phyloP scores from a whole-genome alignment of 2,329 filamentous ascomycete genomes.

The Volutella citrinella region DNA sequence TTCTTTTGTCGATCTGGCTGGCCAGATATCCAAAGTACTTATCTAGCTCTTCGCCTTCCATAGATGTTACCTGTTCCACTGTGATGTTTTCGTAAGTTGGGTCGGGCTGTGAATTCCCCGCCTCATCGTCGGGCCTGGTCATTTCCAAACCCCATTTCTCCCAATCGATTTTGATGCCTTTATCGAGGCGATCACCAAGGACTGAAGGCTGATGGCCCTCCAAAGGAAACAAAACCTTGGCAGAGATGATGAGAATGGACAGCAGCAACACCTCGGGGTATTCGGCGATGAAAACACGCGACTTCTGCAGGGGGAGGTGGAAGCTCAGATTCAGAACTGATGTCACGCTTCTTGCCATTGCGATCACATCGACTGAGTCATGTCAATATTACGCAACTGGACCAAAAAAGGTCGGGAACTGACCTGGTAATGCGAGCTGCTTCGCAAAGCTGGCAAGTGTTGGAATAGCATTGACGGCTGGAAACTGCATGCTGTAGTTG shows the following conservation, averaged over 20 bases:
- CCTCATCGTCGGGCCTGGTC: slow-evolving; percentile 18
- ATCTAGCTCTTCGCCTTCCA: slow-evolving; percentile 60
- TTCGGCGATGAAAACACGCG: slow-evolving; percentile 47
- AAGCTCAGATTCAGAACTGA: slow-evolving; percentile 48
- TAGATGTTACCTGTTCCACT: slow-evolving; percentile 59
- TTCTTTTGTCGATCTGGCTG: slow-evolving; percentile 30
- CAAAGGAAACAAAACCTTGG: slow-evolving; percentile 78
- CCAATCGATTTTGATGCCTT: slow-evolving; percentile 61
- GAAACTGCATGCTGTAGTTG: slow-evolving; percentile 69
- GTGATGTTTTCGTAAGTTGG: slow-evolving; percentile 49
- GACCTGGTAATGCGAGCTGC: slow-evolving; percentile 72
- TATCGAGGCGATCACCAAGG: slow-evolving; percentile 11
- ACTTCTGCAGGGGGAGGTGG: slow-evolving; percentile 47
- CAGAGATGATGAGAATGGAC: slow-evolving; percentile 67
- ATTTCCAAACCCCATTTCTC: slow-evolving; percentile 59
- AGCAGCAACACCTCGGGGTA: slow-evolving; percentile 76
- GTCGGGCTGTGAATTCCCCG: slow-evolving; percentile 9
- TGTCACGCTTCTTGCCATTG: slow-evolving; percentile 43
- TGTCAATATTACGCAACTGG: too few relatives aligned
- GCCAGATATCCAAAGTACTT: slow-evolving; percentile 55
- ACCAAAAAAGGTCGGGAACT: slow-evolving; percentile 18
- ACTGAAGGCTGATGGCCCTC: slow-evolving; percentile 49
- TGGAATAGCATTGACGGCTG: slow-evolving; percentile 67
- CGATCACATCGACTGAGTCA: slow-evolving; percentile 52
- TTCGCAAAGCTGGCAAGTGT: slow-evolving; percentile 68